Evolutionary conservation across 2,329 filamentous ascomycete genomes (phyloP).

Genomic region (Annulohypoxylon truncatum): DNA sequence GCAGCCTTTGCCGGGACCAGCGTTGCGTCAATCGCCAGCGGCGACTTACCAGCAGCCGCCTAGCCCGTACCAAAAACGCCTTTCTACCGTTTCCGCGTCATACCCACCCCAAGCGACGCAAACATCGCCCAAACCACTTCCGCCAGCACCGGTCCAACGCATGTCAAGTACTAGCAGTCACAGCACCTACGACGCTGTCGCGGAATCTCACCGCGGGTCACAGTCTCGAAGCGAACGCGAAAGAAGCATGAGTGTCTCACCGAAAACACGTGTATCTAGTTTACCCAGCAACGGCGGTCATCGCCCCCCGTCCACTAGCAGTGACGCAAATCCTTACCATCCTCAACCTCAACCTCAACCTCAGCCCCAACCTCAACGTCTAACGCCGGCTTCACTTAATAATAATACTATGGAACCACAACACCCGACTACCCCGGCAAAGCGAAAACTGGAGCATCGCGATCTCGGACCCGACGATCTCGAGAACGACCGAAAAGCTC

Average conservation of each 20-base stretch:
- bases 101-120: constrained; percentile 49
- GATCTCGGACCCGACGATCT: constrained; percentile 63
- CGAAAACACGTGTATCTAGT: constrained; percentile 74
- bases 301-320: constrained; percentile 40
- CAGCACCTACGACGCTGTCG: constrained; percentile 58
- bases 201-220: constrained; percentile 61
- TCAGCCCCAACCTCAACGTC: constrained; percentile 38
- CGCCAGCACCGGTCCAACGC: constrained; percentile 51
- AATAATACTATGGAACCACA: constrained; percentile 51
- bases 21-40: constrained; percentile 57
- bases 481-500: constrained; percentile 61
- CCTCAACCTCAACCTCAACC: constrained; percentile 14
- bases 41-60: constrained; percentile 62
- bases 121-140: constrained; percentile 53
- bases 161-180: constrained; percentile 57
- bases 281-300: constrained; percentile 51
- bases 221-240: constrained; percentile 73
- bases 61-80: constrained; percentile 70
- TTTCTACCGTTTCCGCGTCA: constrained; percentile 40
- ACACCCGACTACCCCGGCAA: constrained; percentile 56
- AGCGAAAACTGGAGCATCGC: constrained; percentile 62
- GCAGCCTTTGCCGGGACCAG: constrained; percentile 57
- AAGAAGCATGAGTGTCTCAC: constrained; percentile 79
- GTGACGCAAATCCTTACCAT: constrained; percentile 55
- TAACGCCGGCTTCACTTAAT: constrained; percentile 24